Base-by-base conservation (phyloP, 768 basidiomycete genomes). In the Multifurca ochricompacta region DNA sequence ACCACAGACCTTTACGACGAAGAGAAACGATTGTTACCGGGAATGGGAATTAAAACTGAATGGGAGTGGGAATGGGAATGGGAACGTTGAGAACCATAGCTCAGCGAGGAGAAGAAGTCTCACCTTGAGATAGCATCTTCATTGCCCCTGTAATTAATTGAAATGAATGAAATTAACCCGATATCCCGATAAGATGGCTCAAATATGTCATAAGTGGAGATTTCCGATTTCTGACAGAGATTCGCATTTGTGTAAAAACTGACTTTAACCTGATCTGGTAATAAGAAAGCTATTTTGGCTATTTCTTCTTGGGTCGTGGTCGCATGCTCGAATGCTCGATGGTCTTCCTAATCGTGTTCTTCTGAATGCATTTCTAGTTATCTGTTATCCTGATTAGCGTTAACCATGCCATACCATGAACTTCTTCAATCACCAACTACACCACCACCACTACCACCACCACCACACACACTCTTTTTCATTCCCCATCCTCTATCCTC, bases 1-100 rank as follows among this genome's bases (percentile, higher is more conserved):
- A 66, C 59, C 61, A 64, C 49, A 61, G 66, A 44, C 62, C 59
- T 54, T 63, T 77, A 54, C 69, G 69, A 66, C 71, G 77, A 55
- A 63, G 68, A 62, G 77, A 77, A 44, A 77, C 77, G 4, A 77
- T 76, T 30, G 63, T 76, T 54, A 78, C 74, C n/a, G n/a, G n/a
- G n/a, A n/a, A n/a, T n/a, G n/a, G n/a, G n/a, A n/a, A n/a, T n/a
- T n/a, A n/a, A n/a, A n/a, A n/a, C n/a, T n/a, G n/a, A n/a, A n/a
- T n/a, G n/a, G n/a, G n/a, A n/a, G n/a, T n/a, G n/a, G n/a, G n/a
- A n/a, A n/a, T n/a, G n/a, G n/a, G n/a, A 25, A 56, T 21, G 52
- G 18, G 46, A 56, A 49, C 7, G 18, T 36, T 32, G 21, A 44
- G 42, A 41, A 37, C 41, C 35, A 13, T 55, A 54, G 53, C 53